Evolutionary conservation across 164 flowering plant species (phyloP).

Genomic region (Chimonanthus salicifolius): DNA sequence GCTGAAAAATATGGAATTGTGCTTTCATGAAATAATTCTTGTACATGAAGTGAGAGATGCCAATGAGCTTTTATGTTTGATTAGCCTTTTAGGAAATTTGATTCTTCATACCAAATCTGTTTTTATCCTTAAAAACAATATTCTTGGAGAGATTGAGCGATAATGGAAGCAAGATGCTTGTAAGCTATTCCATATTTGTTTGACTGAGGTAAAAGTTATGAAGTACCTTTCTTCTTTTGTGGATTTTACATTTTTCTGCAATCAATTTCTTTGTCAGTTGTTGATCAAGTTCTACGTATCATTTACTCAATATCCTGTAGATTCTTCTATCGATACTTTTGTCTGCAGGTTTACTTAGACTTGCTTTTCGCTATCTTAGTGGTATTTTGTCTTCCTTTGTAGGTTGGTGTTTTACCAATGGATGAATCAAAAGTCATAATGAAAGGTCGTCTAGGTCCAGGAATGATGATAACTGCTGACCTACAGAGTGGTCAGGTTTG

Average conservation of each 20-base stretch:
- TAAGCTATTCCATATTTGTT: too few species aligned
- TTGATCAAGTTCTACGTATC: neutral
- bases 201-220: neutral
- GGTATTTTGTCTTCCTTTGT: neutral
- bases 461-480: conserved; percentile 98
- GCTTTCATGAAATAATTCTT: too few species aligned
- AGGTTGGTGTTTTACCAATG: conserved; percentile 97
- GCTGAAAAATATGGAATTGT: too few species aligned
- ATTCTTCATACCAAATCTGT: too few species aligned
- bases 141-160: too few species aligned
- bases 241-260: neutral
- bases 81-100: too few species aligned
- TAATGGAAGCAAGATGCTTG: too few species aligned
- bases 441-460: conserved; percentile 99
- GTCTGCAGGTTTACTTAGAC: neutral
- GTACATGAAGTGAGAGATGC: too few species aligned
- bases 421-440: conserved; percentile 84
- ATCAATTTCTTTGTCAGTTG: too few species aligned
- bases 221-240: neutral
- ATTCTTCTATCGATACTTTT: neutral
- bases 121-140: too few species aligned
- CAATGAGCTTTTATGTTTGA: too few species aligned
- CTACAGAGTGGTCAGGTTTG: conserved; percentile 82
- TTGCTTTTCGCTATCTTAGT: neutral
- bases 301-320: neutral